phyloP scores from a whole-genome alignment of 164 flowering plant genomes.

The Nymphaea thermarum region DNA sequence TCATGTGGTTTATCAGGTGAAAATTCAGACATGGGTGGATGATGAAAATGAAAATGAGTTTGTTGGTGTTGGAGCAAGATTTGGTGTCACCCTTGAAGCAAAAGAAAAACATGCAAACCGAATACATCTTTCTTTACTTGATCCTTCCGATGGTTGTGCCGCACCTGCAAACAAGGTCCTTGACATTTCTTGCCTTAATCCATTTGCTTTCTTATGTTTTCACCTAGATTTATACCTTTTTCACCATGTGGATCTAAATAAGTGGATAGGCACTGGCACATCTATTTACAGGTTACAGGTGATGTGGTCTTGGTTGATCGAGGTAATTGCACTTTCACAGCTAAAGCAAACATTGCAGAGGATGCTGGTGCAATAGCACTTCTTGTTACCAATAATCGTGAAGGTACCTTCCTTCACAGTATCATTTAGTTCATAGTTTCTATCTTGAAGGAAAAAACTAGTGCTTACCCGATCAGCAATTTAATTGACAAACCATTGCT shows the following conservation, averaged over 20 bases:
- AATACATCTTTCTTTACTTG: conserved; percentile 37
- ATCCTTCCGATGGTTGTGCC: conserved; percentile 59
- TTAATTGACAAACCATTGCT: too few species aligned
- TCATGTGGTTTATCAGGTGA: conserved; percentile 32
- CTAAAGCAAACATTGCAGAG: conserved; percentile 74
- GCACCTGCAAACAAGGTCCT: conserved; percentile 44
- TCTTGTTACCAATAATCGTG: conserved; percentile 64
- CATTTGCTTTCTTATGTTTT: background rate
- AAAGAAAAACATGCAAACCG: conserved; percentile 63
- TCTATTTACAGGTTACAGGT: conserved; percentile 41
- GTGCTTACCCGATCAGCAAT: too few species aligned
- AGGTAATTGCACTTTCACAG: conserved; percentile 80
- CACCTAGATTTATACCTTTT: background rate
- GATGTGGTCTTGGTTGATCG: conserved; percentile 81
- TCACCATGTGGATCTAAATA: background rate
- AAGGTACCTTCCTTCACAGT: conserved; percentile 31
- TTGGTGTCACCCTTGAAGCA: conserved; percentile 55
- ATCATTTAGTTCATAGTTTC: background rate
- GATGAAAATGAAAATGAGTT: conserved; percentile 29
- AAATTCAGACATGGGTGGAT: conserved; percentile 46
- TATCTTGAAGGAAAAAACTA: background rate
- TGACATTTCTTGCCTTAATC: background rate
- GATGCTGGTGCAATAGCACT: conserved; percentile 85
- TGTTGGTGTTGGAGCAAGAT: conserved; percentile 75
- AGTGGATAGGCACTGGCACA: background rate